These are phyloP conservation scores for Glomus cerebriforme DNA, from an alignment of 192 early-diverging fungal species.

Conservation along the genomic window DNA sequence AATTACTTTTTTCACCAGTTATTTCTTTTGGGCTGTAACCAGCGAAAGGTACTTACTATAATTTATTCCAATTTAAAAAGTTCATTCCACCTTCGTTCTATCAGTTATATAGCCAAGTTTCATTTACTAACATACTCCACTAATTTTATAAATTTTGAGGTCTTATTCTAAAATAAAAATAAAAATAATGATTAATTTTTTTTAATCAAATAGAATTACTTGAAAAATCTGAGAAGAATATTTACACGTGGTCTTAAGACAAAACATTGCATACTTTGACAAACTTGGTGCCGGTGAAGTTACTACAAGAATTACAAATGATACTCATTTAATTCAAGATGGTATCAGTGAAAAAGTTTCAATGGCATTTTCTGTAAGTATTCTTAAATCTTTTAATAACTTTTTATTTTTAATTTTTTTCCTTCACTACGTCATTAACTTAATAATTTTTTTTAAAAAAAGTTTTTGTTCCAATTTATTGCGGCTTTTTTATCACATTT, in stretches of 20 bases:
- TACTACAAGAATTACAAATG: constrained; percentile 83
- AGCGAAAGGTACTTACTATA: background rate
- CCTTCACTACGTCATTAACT: background rate
- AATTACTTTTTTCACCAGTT: background rate
- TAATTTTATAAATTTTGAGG: no score
- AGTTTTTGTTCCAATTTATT: constrained; percentile 57
- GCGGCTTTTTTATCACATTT: constrained; percentile 67
- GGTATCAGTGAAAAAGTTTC: constrained; percentile 85
- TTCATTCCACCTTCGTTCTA: no score
- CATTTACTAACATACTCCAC: no score
- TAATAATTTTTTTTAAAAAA: background rate
- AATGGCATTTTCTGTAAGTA: constrained; percentile 51
- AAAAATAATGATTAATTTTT: no score
- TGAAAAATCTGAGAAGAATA: constrained; percentile 77
- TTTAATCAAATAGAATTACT: constrained; percentile 27
- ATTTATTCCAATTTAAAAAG: no score
- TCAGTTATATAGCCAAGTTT: no score
- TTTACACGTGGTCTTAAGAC: constrained; percentile 75
- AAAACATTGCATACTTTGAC: constrained; percentile 92
- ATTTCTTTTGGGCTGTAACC: background rate
- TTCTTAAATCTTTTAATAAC: background rate
- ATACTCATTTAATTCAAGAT: constrained; percentile 89
- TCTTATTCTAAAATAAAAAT: no score
- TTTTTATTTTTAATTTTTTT: background rate
- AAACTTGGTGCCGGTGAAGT: constrained; percentile 71